Base-by-base conservation (phyloP, 2,329 filamentous ascomycete genomes). In the Monosporascus ibericus region DNA sequence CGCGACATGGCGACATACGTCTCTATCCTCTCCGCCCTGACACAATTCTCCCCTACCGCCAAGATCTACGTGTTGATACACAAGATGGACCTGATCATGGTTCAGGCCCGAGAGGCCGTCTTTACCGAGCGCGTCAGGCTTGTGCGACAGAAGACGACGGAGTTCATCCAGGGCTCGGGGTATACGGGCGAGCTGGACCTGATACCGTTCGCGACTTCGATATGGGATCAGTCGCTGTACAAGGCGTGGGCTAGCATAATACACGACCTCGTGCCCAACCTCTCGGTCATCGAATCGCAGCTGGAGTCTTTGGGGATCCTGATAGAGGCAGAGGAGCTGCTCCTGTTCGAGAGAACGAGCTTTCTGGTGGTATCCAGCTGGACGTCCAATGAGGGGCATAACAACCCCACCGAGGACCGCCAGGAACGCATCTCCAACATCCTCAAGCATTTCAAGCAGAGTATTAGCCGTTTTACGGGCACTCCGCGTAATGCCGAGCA, bases 231-330 rank as follows among this genome's bases (percentile, higher is more conserved):
- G 75, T 95, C 88, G 51, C 77, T 99, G 38, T 99, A 97, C 78
- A 95, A 95, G 71, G 94, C 94, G 1, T 99, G 94, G 94, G 94
- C 94, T 0, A 90, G 89, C 67, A 96, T 99, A 63, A 96, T 99
- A 55, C 94, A 99, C 76, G 92, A 92, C 67, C 80, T 99, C 46
- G 94, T 97, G n/a, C 94, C 94, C 3, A 97, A 97, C 64, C 82
- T 96, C 1, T 78, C 85, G 18, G 82, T 89, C 44, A 96, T 99
- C 59, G 92, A 97, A 72, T 82, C 82, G 20, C 89, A 97, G 68
- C 80, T 99, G 9, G 82, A 83, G 37, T 85, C 90, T 38, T 80
- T 99, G 30, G 91, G 92, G 6, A 81, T 88, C 40, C 84, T 94
- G 48, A 90, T 96, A 58, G 87, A 94, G 68, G 94, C 94, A 1